phyloP scores from a whole-genome alignment of 2,329 filamentous ascomycete species.

The Rhynchosporium secalis region DNA sequence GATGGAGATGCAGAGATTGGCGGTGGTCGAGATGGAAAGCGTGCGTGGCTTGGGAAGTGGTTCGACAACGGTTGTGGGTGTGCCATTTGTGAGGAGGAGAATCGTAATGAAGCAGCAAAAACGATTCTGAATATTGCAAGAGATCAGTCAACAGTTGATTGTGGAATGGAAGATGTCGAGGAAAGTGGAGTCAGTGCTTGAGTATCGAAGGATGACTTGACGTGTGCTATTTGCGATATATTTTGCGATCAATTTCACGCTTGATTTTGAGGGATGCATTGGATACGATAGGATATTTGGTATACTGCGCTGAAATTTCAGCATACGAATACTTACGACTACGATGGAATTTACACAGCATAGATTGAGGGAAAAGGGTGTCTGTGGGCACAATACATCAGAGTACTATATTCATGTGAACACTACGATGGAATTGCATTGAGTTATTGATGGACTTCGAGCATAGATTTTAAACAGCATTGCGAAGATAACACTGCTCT shows the following conservation, averaged over 20 bases:
- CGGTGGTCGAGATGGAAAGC: constrained; percentile 15
- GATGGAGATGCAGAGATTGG: neutral
- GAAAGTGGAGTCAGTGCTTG: neutral
- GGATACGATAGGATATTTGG: neutral
- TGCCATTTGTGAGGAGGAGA: constrained; percentile 30
- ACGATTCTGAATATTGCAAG: neutral
- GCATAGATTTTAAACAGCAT: neutral
- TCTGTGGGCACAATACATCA: neutral
- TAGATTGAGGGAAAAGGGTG: constrained; percentile 4
- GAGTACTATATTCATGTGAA: neutral
- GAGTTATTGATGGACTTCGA: neutral
- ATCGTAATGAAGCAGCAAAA: constrained; percentile 4
- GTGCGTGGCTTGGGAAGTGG: constrained; percentile 33
- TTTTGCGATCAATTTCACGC: neutral
- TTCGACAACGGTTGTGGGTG: constrained; percentile 36
- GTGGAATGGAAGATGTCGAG: neutral
- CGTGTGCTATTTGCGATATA: neutral
- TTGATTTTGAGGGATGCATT: neutral
- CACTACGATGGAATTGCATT: constrained; percentile 5
- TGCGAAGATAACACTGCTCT: neutral
- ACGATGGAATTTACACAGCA: neutral
- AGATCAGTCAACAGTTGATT: neutral
- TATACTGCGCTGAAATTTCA: neutral
- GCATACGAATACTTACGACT: neutral
- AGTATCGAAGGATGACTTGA: neutral